Base-by-base conservation (phyloP, 2,329 filamentous ascomycete species). In the Fonsecaea erecta region DNA sequence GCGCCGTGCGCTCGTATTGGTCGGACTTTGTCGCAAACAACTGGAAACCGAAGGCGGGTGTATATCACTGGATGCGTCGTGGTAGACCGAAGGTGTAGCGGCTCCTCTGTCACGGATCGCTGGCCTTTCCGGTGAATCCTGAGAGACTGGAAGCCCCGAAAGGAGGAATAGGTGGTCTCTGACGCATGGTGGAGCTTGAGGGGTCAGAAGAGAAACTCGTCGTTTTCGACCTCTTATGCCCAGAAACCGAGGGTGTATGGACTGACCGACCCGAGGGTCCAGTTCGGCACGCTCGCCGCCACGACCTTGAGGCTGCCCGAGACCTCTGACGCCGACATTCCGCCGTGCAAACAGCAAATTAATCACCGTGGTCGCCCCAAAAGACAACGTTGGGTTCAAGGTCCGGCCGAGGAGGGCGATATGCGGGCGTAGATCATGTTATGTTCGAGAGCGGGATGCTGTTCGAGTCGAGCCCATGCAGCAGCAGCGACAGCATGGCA, bases 171-270 rank as follows among this genome's bases (percentile, higher is more conserved):
- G 60, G 52, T 4, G 40, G 52, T 34, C 24, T 24, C 7, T 48
- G 43, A n/a, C 60, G 26, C 32, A 21, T 21, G n/a, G 35, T n/a
- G 3, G 60, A 58, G 18, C 6, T 40, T 18, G 62, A 57, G 37
- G 61, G 64, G 24, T 60, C 59, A 4, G 60, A 63, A 37, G 65
- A 55, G 40, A 62, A 60, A 32, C 64, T 63, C 56, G 70, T 62
- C 14, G 71, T 72, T 46, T 67, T 66, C 11, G 72, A 72, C 37
- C 71, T 68, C 56, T 73, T 73, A 61, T 73, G 71, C 14, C 63
- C 52, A 32, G 62, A 46, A 26, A 56, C 24, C 24, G 40, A 62
- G 18, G 67, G 28, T 18, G 52, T 51, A n/a, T n/a, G n/a, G n/a
- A n/a, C n/a, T n/a, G n/a, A n/a, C n/a, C n/a, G n/a, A n/a, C n/a